Evolutionary conservation across 345 rosid species (phyloP), one percentile per base, ranked within the genome.

Genomic region (Odontarrhena argentea): DNA sequence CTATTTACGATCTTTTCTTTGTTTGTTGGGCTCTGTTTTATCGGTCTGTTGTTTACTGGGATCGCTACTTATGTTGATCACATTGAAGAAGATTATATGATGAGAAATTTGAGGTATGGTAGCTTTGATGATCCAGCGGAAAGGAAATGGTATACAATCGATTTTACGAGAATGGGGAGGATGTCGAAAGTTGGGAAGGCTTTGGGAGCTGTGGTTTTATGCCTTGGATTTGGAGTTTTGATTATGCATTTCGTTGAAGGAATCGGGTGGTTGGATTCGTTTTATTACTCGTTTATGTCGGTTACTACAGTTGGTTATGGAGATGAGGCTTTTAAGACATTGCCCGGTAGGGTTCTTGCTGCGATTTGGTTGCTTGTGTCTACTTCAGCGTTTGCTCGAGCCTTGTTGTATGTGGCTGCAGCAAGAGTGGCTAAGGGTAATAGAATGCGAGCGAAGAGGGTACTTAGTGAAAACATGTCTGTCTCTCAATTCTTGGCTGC

Each of bases 141-240:
- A 1, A 70, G 64, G 0, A 82, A 69, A 14, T 82, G 85, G 3
- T 85, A 79, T 65, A 84, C 90, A 51, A 71, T 93, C 49, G 97
- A 93, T 83, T 81, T 90, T 60, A 83, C 81, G 78, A 93, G 90
- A 64, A 1, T 18, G 22, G 98, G 97, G 67, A 90, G 98, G 75
- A 88, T 90, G 92, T 78, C 84, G 87, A 94, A 91, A 85, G 97
- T 94, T 57, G 97, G 85, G 5, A 74, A 91, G 76, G 99, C 99
- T 26, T 78, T 91, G 49, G 89, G 87, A 45, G 95, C 87, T 73
- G 91, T 91, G 67, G 85, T 87, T 63, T 73, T 91, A 61, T 94
- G 96, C 54, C 82, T 88, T 45, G 97, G 97, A 35, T 56, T 85
- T 70, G 97, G 99, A 32, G 91, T 73, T 64, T 79, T 70, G 45